phyloP scores from a whole-genome alignment of 2,329 filamentous ascomycete genomes.

The Colletotrichum melonis region DNA sequence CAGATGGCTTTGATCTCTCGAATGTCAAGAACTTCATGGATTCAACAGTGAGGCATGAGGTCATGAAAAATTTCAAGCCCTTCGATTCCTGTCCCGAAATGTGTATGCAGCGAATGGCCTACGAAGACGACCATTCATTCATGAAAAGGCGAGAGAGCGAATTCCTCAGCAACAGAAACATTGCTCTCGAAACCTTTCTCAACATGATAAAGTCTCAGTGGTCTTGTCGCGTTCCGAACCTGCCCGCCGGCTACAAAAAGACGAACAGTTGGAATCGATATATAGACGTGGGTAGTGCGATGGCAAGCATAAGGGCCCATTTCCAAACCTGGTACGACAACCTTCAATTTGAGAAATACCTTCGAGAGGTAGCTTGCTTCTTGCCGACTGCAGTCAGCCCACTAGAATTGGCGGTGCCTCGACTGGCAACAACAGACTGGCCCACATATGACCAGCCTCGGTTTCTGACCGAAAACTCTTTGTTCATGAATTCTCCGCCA shows the following conservation, averaged over 20 bases:
- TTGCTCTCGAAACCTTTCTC: not conserved
- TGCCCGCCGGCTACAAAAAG: not conserved
- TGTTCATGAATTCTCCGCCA: not conserved
- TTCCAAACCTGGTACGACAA: conserved; percentile 42
- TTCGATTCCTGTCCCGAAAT: not conserved
- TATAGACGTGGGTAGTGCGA: not conserved
- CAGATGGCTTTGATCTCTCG: not conserved
- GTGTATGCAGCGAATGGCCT: not conserved
- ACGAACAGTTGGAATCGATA: not conserved
- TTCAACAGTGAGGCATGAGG: not conserved
- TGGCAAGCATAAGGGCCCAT: not conserved
- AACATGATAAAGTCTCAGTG: not conserved
- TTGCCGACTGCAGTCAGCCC: not conserved
- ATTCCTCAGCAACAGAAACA: not conserved
- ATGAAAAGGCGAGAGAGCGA: not conserved
- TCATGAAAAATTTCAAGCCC: not conserved
- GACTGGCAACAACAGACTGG: not conserved
- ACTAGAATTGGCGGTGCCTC: not conserved
- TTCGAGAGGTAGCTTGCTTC: conserved; percentile 10
- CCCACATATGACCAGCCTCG: not conserved
- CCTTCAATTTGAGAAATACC: conserved; percentile 39
- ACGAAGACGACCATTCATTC: not conserved
- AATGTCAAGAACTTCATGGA: not conserved
- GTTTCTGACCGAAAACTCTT: not conserved
- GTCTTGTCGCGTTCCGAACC: not conserved